These are phyloP conservation scores for Phytophthora capsici DNA, from an alignment of 352 stramenopile species.

Conservation along the genomic window DNA sequence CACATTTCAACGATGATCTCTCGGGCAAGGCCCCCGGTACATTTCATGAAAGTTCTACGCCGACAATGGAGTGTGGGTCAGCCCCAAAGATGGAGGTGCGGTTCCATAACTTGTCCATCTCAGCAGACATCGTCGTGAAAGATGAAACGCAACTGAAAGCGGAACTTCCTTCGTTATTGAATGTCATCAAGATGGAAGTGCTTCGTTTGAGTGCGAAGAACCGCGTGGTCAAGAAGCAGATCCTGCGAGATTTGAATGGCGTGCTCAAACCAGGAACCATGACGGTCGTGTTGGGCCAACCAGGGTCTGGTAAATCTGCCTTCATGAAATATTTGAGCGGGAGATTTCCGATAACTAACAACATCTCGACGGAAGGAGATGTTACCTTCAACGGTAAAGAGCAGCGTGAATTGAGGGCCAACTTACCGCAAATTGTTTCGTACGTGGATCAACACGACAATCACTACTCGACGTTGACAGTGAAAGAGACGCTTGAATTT, in stretches of 20 bases:
- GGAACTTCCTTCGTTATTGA: constrained; percentile 33
- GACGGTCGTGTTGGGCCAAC: constrained; percentile 44
- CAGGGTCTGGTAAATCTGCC: constrained; percentile 28
- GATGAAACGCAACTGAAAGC: constrained; percentile 11
- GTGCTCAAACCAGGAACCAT: constrained; percentile 33
- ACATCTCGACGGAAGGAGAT: constrained; percentile 36
- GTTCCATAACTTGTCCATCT: constrained; percentile 36
- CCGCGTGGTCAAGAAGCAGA: constrained; percentile 6
- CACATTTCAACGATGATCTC: no score
- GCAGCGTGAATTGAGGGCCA: not conserved
- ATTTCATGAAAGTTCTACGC: not conserved
- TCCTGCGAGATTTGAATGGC: constrained; percentile 30
- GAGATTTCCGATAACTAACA: constrained; percentile 45
- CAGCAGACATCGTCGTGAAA: constrained; percentile 31
- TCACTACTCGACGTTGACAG: constrained; percentile 78
- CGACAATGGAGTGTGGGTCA: not conserved
- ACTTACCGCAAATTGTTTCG: constrained; percentile 48
- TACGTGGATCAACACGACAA: constrained; percentile 76
- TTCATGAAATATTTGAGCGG: constrained; percentile 49
- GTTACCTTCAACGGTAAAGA: constrained; percentile 26
- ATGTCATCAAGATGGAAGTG: constrained; percentile 11
- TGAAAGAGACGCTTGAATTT: constrained; percentile 60
- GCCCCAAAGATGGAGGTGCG: constrained; percentile 36
- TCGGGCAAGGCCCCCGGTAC: no score
- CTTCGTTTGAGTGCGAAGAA: not conserved